Conservation (phyloP, 352 stramenopile genomes). For the Globisporangium ultimum region DNA sequence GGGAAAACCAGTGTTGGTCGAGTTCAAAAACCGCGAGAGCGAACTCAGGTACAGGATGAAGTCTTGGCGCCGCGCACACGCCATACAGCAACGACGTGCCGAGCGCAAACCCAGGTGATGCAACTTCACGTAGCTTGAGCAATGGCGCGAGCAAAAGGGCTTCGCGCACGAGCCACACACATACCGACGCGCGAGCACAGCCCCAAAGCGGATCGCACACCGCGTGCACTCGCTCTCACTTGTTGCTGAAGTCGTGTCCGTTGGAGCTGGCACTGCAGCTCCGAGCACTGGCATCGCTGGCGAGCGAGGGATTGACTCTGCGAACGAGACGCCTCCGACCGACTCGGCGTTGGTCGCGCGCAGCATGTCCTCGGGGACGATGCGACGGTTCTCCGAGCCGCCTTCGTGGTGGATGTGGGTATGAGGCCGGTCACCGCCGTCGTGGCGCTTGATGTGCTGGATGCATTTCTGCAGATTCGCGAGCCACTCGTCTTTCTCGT, state of each 20-base stretch:
- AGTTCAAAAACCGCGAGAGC: slow-evolving; percentile 33
- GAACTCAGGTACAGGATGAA: slow-evolving; percentile 46
- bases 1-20: slow-evolving; percentile 23
- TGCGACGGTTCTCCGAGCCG: slow-evolving; percentile 32
- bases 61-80: slow-evolving; percentile 52
- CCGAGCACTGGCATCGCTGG: neutral
- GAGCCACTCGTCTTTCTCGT: slow-evolving; percentile 51
- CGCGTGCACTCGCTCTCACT: slow-evolving; percentile 39
- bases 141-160: slow-evolving; percentile 64
- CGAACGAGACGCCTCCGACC: neutral
- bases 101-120: slow-evolving; percentile 34
- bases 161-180: slow-evolving; percentile 58
- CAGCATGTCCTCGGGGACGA: slow-evolving; percentile 52
- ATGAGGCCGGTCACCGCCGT: slow-evolving; percentile 15
- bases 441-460: slow-evolving; percentile 21
- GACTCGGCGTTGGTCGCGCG: slow-evolving; percentile 11
- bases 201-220: slow-evolving; percentile 51
- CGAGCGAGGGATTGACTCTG: neutral
- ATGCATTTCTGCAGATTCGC: slow-evolving; percentile 27
- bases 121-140: slow-evolving; percentile 42
- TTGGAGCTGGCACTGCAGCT: slow-evolving; percentile 1
- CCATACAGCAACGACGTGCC: slow-evolving; percentile 41
- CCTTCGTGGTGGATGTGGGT: slow-evolving; percentile 18
- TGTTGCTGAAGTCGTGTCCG: slow-evolving; percentile 9
- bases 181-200: slow-evolving; percentile 39